Conservation (phyloP, 139 green algal species). For the Astrephomene gubernaculifera region DNA sequence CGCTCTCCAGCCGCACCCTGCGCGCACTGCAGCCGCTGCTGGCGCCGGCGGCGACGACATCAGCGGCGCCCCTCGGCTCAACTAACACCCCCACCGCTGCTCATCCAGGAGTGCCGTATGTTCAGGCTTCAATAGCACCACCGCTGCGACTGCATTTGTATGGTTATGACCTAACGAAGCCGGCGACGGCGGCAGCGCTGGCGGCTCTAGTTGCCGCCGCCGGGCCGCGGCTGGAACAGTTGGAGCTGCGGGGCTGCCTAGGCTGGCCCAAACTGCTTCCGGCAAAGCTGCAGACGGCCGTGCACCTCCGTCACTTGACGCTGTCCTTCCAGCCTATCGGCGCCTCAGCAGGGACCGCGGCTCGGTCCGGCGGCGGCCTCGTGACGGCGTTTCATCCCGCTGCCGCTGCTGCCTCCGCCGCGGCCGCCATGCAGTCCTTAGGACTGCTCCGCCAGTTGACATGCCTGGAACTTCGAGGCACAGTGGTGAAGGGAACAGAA, state of each 20-base stretch:
- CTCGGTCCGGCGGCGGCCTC: not conserved
- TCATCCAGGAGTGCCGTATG: not conserved
- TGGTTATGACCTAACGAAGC: not conserved
- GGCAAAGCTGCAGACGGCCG: not conserved
- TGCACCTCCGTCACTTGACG: not conserved
- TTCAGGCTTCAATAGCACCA: not conserved
- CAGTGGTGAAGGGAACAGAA: not conserved
- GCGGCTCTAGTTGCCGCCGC: not conserved
- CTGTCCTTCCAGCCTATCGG: not conserved
- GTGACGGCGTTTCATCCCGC: not conserved
- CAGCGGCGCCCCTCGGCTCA: not conserved
- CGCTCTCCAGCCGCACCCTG: not conserved
- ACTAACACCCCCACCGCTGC: not conserved
- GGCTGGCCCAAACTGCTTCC: slow-evolving; percentile 13
- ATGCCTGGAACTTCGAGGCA: slow-evolving; percentile 16
- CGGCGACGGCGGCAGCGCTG: not conserved
- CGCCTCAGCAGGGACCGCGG: not conserved
- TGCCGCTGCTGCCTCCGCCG: not conserved
- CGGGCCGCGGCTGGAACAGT: not conserved
- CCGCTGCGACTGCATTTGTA: slow-evolving; percentile 14
- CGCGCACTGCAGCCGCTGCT: not conserved
- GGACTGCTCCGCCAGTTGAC: not conserved
- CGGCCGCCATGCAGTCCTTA: not conserved
- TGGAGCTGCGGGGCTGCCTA: slow-evolving; percentile 13
- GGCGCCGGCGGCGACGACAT: not conserved